Conservation (phyloP, 2,329 filamentous ascomycete genomes). For the Fusarium sublunatum region DNA sequence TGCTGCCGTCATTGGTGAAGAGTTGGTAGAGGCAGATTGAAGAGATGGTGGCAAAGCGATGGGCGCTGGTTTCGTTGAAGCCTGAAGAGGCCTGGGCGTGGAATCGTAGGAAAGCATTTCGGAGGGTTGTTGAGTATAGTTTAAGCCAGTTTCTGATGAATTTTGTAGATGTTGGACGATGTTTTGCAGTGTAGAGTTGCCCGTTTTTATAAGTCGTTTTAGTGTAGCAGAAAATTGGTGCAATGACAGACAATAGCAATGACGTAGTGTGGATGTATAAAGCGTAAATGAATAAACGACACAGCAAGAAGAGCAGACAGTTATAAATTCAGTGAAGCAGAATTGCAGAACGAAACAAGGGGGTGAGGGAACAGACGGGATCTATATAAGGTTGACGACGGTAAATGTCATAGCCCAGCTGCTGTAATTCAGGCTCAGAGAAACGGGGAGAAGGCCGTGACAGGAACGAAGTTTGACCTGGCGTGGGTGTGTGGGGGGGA, state of each 20-base stretch:
- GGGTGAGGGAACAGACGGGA: constrained; percentile 30
- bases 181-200: constrained; percentile 14
- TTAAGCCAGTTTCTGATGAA: constrained; percentile 9
- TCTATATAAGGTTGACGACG: constrained; percentile 46
- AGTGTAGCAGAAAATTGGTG: constrained; percentile 10
- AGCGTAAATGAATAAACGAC: constrained; percentile 19
- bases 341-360: constrained; percentile 15
- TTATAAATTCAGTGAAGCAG: constrained; percentile 16
- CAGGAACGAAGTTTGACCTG: constrained; percentile 26
- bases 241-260: constrained; percentile 17
- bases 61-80: constrained; percentile 49
- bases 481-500: constrained; percentile 33
- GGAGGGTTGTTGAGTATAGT: constrained; percentile 9
- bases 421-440: constrained; percentile 40
- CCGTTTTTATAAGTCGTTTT: constrained; percentile 24
- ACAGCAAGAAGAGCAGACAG: constrained; percentile 24
- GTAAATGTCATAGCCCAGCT: constrained; percentile 35
- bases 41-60: constrained; percentile 38
- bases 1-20: constrained; percentile 37
- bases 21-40: constrained; percentile 32
- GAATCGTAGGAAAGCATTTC: constrained; percentile 65
- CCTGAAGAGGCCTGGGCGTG: constrained; percentile 57
- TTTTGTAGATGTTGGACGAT: constrained; percentile 3
- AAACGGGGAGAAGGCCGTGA: constrained; percentile 46
- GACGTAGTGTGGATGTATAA: constrained; percentile 33